These are phyloP conservation scores for Xeromyces bisporus DNA, from an alignment of 495 filamentous ascomycete genomes.

Conservation along the genomic window DNA sequence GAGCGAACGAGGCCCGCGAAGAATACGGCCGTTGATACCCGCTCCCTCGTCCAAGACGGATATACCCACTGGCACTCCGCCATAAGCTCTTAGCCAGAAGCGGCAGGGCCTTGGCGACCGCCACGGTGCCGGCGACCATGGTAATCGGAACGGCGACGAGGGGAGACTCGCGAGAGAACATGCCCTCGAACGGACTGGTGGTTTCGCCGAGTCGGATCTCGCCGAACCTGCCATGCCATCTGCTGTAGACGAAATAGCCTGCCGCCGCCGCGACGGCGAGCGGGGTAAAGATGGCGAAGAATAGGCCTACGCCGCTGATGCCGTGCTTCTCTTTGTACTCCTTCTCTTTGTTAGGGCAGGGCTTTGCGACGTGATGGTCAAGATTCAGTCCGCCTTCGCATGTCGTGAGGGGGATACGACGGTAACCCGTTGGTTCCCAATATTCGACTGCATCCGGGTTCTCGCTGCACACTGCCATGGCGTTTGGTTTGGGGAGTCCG, in stretches of 20 bases:
- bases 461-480: slow-evolving; percentile 43
- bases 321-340: slow-evolving; percentile 60
- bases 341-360: slow-evolving; percentile 62
- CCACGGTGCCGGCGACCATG: slow-evolving; percentile 58
- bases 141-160: slow-evolving; percentile 66
- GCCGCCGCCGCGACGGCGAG: slow-evolving; percentile 46
- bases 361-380: slow-evolving; percentile 39
- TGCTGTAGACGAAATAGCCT: slow-evolving; percentile 74
- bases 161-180: slow-evolving; percentile 45
- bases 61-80: slow-evolving; percentile 37
- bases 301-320: slow-evolving; percentile 56
- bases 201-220: slow-evolving; percentile 68
- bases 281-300: slow-evolving; percentile 68
- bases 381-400: slow-evolving; percentile 57
- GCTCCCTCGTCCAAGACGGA: slow-evolving; percentile 15
- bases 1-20: slow-evolving; percentile 68
- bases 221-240: slow-evolving; percentile 82
- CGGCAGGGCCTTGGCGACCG: slow-evolving; percentile 58
- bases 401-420: slow-evolving; percentile 77
- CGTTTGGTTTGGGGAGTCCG: slow-evolving; percentile 51
- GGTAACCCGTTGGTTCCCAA: slow-evolving; percentile 70
- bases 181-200: slow-evolving; percentile 19
- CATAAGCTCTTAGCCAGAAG: slow-evolving; percentile 49
- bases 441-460: slow-evolving; percentile 54
- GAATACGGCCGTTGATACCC: slow-evolving; percentile 52